Conservation (phyloP, 2,329 filamentous ascomycete species). For the Clarireedia sp. region DNA sequence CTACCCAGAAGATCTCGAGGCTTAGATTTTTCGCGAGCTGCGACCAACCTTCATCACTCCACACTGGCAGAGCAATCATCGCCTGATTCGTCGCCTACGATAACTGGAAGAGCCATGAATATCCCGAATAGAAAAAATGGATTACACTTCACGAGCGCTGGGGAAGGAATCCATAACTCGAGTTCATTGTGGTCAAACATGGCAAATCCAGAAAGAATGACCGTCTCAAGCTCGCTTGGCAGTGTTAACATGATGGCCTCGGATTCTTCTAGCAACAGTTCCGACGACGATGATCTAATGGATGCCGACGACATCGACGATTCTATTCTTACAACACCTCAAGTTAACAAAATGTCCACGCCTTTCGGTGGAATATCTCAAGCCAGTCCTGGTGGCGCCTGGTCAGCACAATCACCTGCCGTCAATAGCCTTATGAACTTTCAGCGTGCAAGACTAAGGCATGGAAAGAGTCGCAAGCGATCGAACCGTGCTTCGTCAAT, state of each 20-base stretch:
- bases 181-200: conserved; percentile 62
- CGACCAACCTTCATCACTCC: conserved; percentile 91
- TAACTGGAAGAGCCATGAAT: conserved; percentile 62
- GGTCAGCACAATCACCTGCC: conserved; percentile 62
- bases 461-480: conserved; percentile 55
- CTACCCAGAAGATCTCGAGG: conserved; percentile 83
- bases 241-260: conserved; percentile 58
- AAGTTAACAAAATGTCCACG: conserved; percentile 54
- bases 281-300: conserved; percentile 61
- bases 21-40: conserved; percentile 86
- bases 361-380: conserved; percentile 34
- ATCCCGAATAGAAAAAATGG: conserved; percentile 47
- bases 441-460: conserved; percentile 50
- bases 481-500: conserved; percentile 46
- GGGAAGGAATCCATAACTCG: conserved; percentile 59
- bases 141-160: conserved; percentile 38
- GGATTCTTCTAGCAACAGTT: conserved; percentile 67
- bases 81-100: conserved; percentile 82
- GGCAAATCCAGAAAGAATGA: conserved; percentile 59
- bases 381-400: conserved; percentile 50
- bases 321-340: conserved; percentile 74
- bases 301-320: conserved; percentile 70
- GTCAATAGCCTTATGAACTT: conserved; percentile 76
- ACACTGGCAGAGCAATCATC: conserved; percentile 83
- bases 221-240: conserved; percentile 62